Base-by-base conservation (phyloP, 2,329 filamentous ascomycete genomes). In the Penicillium thymicola region DNA sequence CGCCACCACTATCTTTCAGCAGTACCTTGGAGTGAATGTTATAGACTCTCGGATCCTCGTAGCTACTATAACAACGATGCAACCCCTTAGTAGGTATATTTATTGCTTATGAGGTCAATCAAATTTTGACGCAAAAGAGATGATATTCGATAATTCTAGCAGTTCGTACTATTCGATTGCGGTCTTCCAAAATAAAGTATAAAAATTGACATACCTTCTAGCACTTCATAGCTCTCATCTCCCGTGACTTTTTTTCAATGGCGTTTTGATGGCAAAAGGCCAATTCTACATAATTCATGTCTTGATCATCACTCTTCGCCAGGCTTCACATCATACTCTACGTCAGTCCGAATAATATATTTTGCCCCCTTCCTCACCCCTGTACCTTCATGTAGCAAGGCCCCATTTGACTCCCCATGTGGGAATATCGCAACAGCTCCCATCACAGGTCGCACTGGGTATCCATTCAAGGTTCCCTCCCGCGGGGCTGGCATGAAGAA, bases 291-390 rank as follows among this genome's bases (percentile, higher is more conserved):
- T 37, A 30, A 45, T 57, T 52, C 47, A 14, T 51, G 14, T 48
- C 9, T 4, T 51, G 30, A 28, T 51, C 16, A 21, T 62, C 42
- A 55, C 27, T 54, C 52, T 16, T 58, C 54, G 14, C 42, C 62
- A 23, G 67, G 65, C 43, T 66, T 67, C 21, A 89, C 75, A 69
- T 89, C 87, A 61, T 89, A 90, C 69, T 88, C 82, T 4, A 90
- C 83, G 68, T 90, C 87, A 0, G 86, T 89, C 54, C 87, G 72
- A 43, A 89, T 89, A 1, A 90, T 85, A 67, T 89, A 90, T 69
- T 83, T 83, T 0, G 84, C 83, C 0, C 85, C 86, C 63, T 82
- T 83, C n/a, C 80, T 78, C 0, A 90, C 87, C 0, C 87, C 87
- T 0, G 87, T 89, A 0, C 87, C 87, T 67, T 89, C 87, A 63